Evolutionary conservation across 495 filamentous ascomycete genomes (phyloP).

Genomic region (Thermothielavioides terrestris): DNA sequence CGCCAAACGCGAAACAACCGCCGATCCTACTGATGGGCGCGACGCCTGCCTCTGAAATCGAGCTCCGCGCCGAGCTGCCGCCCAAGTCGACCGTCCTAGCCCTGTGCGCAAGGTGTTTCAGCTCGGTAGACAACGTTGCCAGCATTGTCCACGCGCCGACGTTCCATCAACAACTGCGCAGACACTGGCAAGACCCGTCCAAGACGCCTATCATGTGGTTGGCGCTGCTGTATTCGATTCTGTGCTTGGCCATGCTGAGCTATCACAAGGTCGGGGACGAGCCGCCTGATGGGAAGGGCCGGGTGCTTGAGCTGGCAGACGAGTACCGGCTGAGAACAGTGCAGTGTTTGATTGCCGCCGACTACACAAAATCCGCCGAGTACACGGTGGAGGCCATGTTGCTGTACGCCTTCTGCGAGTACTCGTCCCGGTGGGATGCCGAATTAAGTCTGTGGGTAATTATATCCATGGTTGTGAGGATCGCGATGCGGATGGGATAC

Average conservation of each 20-base stretch:
- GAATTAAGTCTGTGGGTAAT: conserved; percentile 79
- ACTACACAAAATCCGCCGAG: conserved; percentile 79
- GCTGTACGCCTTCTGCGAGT: conserved; percentile 77
- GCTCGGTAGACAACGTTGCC: conserved; percentile 43
- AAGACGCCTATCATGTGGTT: conserved; percentile 82
- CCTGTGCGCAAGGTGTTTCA: conserved; percentile 65
- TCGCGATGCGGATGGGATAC: conserved; percentile 92
- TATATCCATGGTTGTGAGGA: conserved; percentile 66
- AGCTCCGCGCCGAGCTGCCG: conserved; percentile 73
- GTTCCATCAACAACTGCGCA: conserved; percentile 78
- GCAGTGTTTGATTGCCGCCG: conserved; percentile 76
- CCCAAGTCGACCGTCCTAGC: conserved; percentile 73
- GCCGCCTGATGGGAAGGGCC: conserved; percentile 70
- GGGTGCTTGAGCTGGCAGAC: conserved; percentile 66
- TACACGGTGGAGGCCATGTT: conserved; percentile 86
- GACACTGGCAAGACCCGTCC: conserved; percentile 77
- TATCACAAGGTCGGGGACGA: conserved; percentile 87
- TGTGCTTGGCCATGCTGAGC: conserved; percentile 84
- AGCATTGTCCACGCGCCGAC: conserved; percentile 81
- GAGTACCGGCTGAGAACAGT: conserved; percentile 75
- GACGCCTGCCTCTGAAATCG: conserved; percentile 57
- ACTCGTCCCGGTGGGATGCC: conserved; percentile 65
- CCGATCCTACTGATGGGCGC: conserved; percentile 70
- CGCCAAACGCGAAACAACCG: conserved; percentile 47
- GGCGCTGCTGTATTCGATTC: conserved; percentile 76